These are phyloP conservation scores for Tolypocladium ovalisporum DNA, from an alignment of 2,329 filamentous ascomycete genomes.

Conservation along the genomic window DNA sequence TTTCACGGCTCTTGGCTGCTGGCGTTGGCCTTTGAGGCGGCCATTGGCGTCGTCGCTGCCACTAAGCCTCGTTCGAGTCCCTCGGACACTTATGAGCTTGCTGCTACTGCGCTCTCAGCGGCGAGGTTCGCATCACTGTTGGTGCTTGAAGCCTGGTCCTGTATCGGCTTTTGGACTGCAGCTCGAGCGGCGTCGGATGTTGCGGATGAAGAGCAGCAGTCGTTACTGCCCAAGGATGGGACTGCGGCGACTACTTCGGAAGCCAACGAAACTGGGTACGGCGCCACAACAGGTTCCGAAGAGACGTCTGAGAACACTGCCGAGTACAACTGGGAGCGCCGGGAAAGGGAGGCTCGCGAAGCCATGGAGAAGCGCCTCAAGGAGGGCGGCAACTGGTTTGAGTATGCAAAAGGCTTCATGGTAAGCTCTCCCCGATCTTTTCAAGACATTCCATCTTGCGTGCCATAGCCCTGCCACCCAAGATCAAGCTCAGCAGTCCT, in stretches of 20 bases:
- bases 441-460: neutral
- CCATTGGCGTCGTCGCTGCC: slow-evolving; percentile 23
- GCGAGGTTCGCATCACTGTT: slow-evolving; percentile 13
- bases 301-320: slow-evolving; percentile 25
- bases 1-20: slow-evolving; percentile 53
- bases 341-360: slow-evolving; percentile 41
- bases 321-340: slow-evolving; percentile 45
- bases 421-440: slow-evolving; percentile 20
- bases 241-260: slow-evolving; percentile 7
- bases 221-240: slow-evolving; percentile 33
- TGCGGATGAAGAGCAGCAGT: slow-evolving; percentile 46
- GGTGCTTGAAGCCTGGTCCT: slow-evolving; percentile 16
- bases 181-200: slow-evolving; percentile 12
- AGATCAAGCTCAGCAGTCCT: neutral
- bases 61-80: slow-evolving; percentile 1
- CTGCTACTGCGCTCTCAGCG: slow-evolving; percentile 11
- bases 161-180: slow-evolving; percentile 14
- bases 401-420: slow-evolving; percentile 63
- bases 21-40: slow-evolving; percentile 43
- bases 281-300: slow-evolving; percentile 28
- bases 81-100: slow-evolving; percentile 9
- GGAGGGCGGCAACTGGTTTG: slow-evolving; percentile 65
- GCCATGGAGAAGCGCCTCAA: slow-evolving; percentile 58
- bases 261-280: slow-evolving; percentile 24
- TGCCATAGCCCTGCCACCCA: neutral